These are phyloP conservation scores for Blastobotrys peoriensis DNA, from an alignment of 805 yeast genomes.

Conservation along the genomic window DNA sequence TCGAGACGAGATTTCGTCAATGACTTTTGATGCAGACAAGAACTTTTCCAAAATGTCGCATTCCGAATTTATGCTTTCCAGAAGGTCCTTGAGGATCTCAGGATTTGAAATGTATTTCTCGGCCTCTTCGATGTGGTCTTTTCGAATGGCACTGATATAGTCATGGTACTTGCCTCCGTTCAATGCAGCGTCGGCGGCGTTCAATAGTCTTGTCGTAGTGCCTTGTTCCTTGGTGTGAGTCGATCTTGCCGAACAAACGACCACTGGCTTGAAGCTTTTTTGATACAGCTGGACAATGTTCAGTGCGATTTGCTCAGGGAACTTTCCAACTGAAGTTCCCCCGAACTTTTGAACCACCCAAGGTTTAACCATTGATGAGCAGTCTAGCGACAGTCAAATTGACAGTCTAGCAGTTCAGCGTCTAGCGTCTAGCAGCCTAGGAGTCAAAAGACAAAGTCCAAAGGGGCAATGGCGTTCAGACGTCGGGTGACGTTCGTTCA, in stretches of 20 bases:
- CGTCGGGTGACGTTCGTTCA: no score
- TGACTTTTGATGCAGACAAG: conserved; percentile 79
- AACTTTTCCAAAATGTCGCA: conserved; percentile 62
- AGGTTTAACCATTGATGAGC: conserved; percentile 16
- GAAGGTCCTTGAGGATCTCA: conserved; percentile 46
- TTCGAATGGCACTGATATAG: conserved; percentile 60
- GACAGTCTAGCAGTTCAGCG: no score
- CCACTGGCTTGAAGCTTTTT: conserved; percentile 61
- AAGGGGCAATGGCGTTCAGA: no score
- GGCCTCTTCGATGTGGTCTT: conserved; percentile 78
- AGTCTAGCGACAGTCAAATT: no score
- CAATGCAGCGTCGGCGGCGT: conserved; percentile 64
- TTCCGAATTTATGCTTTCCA: conserved; percentile 57
- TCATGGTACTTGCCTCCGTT: conserved; percentile 36
- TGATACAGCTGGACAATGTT: conserved; percentile 66
- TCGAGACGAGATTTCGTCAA: conserved; percentile 86
- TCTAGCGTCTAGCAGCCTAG: no score
- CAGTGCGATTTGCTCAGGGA: conserved; percentile 77
- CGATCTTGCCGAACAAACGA: conserved; percentile 94
- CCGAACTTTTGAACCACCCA: conserved; percentile 94
- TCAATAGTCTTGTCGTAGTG: conserved; percentile 79
- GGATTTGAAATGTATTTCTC: conserved; percentile 41
- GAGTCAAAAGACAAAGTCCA: no score
- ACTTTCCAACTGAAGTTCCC: conserved; percentile 95
- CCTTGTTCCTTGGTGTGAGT: conserved; percentile 90